Evolutionary conservation across 768 basidiomycete species (phyloP).

Genomic region (Naganishia randhawae): DNA sequence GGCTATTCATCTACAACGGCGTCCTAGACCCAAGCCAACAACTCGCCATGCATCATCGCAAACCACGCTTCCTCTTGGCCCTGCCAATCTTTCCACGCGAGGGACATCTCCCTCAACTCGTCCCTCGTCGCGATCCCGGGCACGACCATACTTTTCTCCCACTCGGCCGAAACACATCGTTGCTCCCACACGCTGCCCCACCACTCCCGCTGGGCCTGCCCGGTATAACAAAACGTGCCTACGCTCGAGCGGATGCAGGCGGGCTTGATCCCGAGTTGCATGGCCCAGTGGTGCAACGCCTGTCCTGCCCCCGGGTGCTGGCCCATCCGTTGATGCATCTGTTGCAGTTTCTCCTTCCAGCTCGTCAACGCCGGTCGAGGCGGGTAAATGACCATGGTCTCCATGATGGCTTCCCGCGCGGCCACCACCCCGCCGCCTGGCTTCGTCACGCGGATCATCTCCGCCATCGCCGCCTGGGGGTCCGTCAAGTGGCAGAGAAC

Average conservation of each 20-base stretch:
- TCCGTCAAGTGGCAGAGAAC: constrained; percentile 57
- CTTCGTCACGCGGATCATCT: constrained; percentile 57
- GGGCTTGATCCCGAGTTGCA: constrained; percentile 14
- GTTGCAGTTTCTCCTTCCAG: constrained; percentile 11
- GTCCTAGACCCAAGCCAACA: constrained; percentile 17
- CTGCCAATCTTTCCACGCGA: constrained; percentile 16
- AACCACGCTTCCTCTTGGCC: constrained; percentile 22
- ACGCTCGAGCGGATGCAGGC: not conserved
- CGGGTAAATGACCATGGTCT: constrained; percentile 51
- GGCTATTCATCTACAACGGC: too few species aligned
- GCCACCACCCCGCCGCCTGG: constrained; percentile 57
- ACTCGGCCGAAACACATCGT: not conserved
- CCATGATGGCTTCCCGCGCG: constrained; percentile 54
- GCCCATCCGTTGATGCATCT: constrained; percentile 6
- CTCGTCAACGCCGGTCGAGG: not conserved
- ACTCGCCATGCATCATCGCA: constrained; percentile 24
- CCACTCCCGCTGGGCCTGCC: not conserved
- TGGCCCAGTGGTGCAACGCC: constrained; percentile 11
- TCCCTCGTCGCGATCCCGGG: constrained; percentile 1
- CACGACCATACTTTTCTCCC: constrained; percentile 3
- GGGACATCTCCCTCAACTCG: constrained; percentile 3
- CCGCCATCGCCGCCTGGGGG: constrained; percentile 53
- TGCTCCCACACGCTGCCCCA: constrained; percentile 2
- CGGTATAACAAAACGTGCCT: constrained; percentile 2
- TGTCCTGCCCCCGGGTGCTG: constrained; percentile 14